These are phyloP conservation scores for Daldinia sp. DNA, from an alignment of 2,329 filamentous ascomycete species.

Conservation along the genomic window DNA sequence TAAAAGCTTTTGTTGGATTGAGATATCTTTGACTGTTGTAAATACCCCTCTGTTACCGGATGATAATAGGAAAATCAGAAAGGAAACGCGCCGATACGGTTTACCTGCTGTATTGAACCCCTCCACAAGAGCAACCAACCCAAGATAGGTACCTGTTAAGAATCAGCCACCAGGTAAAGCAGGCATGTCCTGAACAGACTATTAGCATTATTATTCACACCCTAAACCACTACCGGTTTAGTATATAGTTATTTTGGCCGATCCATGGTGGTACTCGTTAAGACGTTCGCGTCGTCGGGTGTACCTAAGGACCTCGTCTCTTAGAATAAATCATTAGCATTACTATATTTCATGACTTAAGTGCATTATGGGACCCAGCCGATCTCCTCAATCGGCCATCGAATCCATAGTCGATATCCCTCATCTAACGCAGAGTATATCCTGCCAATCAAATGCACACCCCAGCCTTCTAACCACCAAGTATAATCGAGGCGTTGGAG, in stretches of 20 bases:
- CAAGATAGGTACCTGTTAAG: too few species aligned
- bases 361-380: conserved; percentile 44
- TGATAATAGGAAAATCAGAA: not conserved
- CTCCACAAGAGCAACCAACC: too few species aligned
- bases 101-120: too few species aligned
- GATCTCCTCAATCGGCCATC: conserved; percentile 50
- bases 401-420: conserved; percentile 48
- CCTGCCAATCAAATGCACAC: conserved; percentile 47
- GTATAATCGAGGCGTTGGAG: conserved; percentile 47
- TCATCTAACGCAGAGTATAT: conserved; percentile 48
- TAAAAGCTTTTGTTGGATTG: not conserved
- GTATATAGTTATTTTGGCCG: not conserved
- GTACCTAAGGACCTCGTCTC: not conserved
- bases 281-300: not conserved
- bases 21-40: not conserved
- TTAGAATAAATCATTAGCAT: conserved; percentile 3
- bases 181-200: not conserved
- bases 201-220: not conserved
- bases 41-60: not conserved
- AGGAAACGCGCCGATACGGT: not conserved
- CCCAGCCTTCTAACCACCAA: conserved; percentile 51
- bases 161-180: too few species aligned
- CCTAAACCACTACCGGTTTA: not conserved
- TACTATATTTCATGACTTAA: not conserved
- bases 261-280: not conserved